Evolutionary conservation across 1,139 yeast genomes (phyloP), one percentile per base, ranked within the genome.

Genomic region (Pneumocystis oryctolagi): DNA sequence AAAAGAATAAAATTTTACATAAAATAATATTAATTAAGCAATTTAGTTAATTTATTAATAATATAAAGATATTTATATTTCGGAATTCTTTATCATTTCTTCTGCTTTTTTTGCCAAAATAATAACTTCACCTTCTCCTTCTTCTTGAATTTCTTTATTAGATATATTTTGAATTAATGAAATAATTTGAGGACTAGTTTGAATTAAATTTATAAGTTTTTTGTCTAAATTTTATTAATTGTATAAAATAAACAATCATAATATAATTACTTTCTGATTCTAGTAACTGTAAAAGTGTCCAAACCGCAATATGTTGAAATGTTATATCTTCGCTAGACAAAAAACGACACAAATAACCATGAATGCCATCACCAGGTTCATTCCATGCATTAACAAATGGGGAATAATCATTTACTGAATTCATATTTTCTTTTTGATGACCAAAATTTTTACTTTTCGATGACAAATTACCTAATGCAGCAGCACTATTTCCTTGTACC

Each of bases 401-500:
- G 67, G 83, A 82, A 74, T 90, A 92, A 68, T 86, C 89, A 69
- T 82, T 82, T 47, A 92, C 89, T 42, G 31, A 40, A 28, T 3
- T 25, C n/a, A 55, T 18, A 55, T 9, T 39, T 20, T 40, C 42
- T 59, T 32, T 39, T 25, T 37, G 59, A 59, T 37, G 37, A 14
- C 30, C 32, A 57, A 20, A 34, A 34, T 34, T 35, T 59, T 39
- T 40, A 37, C 30, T 32, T 74, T 96, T 83, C 9, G 97, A 89
- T 69, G 97, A 89, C 69, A 92, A 78, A 72, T 92, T 92, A 28
- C 98, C 99, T 69, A 92, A 80, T 1, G 99, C 98, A 37, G 98
- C 98, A 28, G 97, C 98, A 3, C 96, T 87, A 74, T 94, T 92
- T 64, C 99, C 99, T 74, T 96, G 94, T 20, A 92, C 97, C 75